Conservation (phyloP, 2,329 filamentous ascomycete genomes). For the Hypoxylon sp. region DNA sequence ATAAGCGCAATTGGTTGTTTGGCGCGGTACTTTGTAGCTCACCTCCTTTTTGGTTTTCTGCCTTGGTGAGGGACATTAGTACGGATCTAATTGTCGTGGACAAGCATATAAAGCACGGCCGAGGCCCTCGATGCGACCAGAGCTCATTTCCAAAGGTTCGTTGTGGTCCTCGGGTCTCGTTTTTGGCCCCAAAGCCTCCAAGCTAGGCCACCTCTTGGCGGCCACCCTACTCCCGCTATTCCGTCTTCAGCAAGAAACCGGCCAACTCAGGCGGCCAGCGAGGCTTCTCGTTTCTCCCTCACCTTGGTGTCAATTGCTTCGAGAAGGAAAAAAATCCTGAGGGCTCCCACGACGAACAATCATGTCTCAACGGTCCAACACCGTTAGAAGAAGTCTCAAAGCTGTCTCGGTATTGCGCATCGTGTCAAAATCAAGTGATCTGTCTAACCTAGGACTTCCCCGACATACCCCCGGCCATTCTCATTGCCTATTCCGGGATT, state of each 20-base stretch:
- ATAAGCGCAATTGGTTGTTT: constrained; percentile 46
- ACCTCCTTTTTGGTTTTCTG: constrained; percentile 43
- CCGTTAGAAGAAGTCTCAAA: constrained; percentile 19
- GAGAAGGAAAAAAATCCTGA: constrained; percentile 44
- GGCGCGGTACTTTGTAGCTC: constrained; percentile 38
- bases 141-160: constrained; percentile 36
- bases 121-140: constrained; percentile 47
- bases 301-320: constrained; percentile 42
- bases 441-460: constrained; percentile 42
- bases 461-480: constrained; percentile 36
- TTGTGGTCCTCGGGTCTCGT: constrained; percentile 47
- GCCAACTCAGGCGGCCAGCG: constrained; percentile 46
- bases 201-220: constrained; percentile 49
- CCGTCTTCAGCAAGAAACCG: constrained; percentile 32
- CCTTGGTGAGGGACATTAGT: constrained; percentile 43
- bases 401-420: constrained; percentile 42
- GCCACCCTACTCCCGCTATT: constrained; percentile 41
- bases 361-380: constrained; percentile 9
- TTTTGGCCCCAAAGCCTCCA: constrained; percentile 53
- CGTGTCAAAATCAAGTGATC: constrained; percentile 41
- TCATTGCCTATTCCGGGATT: constrained; percentile 32
- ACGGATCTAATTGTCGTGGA: constrained; percentile 24
- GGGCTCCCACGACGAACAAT: constrained; percentile 42
- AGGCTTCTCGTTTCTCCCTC: constrained; percentile 47
- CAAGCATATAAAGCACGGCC: constrained; percentile 52